Percentiles rank a stretch among this genome's conserved stretches.
These are phyloP conservation scores for Podila epigama DNA, from an alignment of 192 early-diverging fungal species.

Conservation along the genomic window DNA sequence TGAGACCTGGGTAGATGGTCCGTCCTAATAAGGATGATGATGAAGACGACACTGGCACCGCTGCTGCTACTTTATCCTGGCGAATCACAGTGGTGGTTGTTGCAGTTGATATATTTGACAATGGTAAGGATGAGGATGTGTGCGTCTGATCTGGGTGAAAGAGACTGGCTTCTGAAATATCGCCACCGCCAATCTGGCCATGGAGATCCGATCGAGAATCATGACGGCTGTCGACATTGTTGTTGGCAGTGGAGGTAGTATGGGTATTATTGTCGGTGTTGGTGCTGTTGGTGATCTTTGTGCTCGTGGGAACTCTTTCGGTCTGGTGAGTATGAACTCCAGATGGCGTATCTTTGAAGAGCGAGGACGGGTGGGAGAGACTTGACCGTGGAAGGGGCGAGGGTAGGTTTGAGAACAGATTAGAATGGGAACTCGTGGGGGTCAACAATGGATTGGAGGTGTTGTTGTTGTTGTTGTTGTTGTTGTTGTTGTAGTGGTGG, in stretches of 20 bases:
- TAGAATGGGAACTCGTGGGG: constrained; percentile 40
- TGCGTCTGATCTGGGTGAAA: background rate
- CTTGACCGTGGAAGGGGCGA: constrained; percentile 24
- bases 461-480: background rate
- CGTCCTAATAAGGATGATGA: constrained; percentile 13
- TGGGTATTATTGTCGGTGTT: background rate
- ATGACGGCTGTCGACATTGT: no score
- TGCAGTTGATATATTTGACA: background rate
- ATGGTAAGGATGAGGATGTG: background rate
- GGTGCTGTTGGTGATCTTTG: constrained; percentile 10
- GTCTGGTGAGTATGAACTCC: background rate
- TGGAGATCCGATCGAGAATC: no score
- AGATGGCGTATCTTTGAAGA: constrained; percentile 20
- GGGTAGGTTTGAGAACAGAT: constrained; percentile 35
- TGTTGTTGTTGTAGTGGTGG: no score
- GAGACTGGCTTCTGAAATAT: background rate
- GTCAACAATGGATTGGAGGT: constrained; percentile 23
- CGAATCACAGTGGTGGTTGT: constrained; percentile 1
- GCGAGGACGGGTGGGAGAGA: background rate
- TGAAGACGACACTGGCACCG: background rate
- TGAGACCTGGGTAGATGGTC: constrained; percentile 45
- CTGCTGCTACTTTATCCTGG: background rate
- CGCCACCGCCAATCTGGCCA: background rate
- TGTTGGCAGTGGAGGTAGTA: background rate
- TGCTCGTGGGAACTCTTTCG: background rate